These are phyloP conservation scores for Eucalyptus sp. DNA, from an alignment of 345 rosid species.

Conservation along the genomic window DNA sequence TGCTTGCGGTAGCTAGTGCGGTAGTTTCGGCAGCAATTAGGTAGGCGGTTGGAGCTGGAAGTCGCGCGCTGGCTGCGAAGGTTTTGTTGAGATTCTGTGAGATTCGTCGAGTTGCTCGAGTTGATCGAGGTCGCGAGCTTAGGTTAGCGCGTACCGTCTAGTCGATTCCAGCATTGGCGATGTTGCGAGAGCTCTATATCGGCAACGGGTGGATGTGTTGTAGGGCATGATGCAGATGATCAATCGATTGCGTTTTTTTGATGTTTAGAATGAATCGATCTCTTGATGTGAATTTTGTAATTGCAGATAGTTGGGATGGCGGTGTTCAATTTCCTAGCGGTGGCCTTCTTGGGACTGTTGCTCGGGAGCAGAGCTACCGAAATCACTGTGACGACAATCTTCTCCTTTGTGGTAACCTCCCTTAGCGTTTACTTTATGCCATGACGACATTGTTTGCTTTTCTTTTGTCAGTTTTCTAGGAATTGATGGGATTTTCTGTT, in stretches of 20 bases:
- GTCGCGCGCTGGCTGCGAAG: background rate
- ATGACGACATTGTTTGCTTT: background rate
- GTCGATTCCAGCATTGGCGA: background rate
- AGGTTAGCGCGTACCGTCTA: background rate
- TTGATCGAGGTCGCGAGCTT: background rate
- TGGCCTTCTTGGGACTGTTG: constrained; percentile 65
- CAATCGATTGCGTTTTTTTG: background rate
- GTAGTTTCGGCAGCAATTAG: background rate
- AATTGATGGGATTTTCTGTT: background rate
- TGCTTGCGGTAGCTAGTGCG: background rate
- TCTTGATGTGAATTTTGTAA: background rate
- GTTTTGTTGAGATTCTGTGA: background rate
- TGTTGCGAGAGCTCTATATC: no score
- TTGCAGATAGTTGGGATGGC: constrained; percentile 80
- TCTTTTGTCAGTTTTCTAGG: background rate
- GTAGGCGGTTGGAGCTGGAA: background rate
- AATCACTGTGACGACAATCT: constrained; percentile 44
- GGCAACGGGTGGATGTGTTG: background rate
- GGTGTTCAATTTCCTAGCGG: constrained; percentile 55
- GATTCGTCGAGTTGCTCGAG: background rate
- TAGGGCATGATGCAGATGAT: background rate
- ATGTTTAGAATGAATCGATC: background rate
- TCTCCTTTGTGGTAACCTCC: constrained; percentile 51
- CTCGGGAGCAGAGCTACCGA: constrained; percentile 70
- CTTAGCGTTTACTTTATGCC: background rate